A percentile compares a stretch with the other conserved stretches of the same genome.
These are phyloP conservation scores for Allantophomopsis cytisporea DNA, from an alignment of 2,329 filamentous ascomycete genomes.

Conservation along the genomic window DNA sequence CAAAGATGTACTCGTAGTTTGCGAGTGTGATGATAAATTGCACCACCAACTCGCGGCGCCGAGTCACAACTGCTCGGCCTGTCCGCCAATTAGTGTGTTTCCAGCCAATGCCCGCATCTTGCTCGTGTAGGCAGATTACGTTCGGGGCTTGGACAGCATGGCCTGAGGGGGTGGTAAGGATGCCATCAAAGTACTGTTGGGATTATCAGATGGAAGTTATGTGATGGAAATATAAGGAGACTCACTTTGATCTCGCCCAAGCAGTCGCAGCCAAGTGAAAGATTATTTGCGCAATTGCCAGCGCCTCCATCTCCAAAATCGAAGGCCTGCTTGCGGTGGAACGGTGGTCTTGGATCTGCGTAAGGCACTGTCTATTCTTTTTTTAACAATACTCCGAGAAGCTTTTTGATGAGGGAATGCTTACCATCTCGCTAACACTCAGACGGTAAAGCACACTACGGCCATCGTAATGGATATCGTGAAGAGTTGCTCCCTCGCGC, in stretches of 20 bases:
- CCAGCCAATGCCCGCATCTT: conserved; percentile 56
- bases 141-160: conserved; percentile 40
- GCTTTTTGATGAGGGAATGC: no score
- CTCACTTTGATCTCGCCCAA: conserved; percentile 45
- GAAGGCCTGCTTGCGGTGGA: conserved; percentile 53
- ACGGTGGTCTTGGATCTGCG: conserved; percentile 45
- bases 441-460: conserved; percentile 44
- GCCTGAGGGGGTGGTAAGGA: conserved; percentile 26
- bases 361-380: conserved; percentile 35
- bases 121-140: conserved; percentile 55
- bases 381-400: no score
- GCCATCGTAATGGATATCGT: conserved; percentile 46
- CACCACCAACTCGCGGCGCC: conserved; percentile 48
- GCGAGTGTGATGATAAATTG: conserved; percentile 41
- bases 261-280: conserved; percentile 49
- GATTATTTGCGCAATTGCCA: conserved; percentile 51
- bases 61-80: conserved; percentile 43
- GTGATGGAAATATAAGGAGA: conserved; percentile 12
- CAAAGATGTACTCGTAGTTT: conserved; percentile 53
- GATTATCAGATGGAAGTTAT: no score
- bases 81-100: conserved; percentile 61
- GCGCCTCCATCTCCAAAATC: conserved; percentile 56
- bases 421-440: conserved; percentile 41
- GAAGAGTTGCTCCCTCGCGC: conserved; percentile 44
- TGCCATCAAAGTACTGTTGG: background rate